A percentile compares a stretch with the other conserved stretches of the same genome.
Conservation (phyloP, 2,329 filamentous ascomycete genomes). For the Fusarium sp. region DNA sequence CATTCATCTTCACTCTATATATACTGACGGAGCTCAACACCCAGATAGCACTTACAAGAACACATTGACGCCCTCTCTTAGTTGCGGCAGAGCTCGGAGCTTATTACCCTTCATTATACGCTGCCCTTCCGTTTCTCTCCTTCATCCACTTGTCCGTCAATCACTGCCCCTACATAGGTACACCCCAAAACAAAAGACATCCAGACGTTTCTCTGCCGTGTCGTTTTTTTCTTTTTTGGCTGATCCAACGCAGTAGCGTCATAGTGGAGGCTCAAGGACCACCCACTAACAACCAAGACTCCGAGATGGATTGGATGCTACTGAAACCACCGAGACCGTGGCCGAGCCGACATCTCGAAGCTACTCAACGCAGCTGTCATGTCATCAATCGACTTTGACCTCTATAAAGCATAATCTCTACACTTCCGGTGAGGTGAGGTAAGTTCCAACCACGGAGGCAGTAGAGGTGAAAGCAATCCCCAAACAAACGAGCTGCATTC, state of each 20-base stretch:
- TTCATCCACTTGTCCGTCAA: constrained; percentile 4
- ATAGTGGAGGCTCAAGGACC: constrained; percentile 31
- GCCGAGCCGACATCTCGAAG: constrained; percentile 31
- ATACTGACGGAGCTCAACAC: background rate
- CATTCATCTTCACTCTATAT: background rate
- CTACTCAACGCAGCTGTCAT: constrained; percentile 17
- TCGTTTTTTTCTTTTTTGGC: background rate
- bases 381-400: constrained; percentile 3
- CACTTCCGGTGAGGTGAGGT: background rate
- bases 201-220: constrained; percentile 6
- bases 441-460: background rate
- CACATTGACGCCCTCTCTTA: background rate
- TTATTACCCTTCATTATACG: background rate
- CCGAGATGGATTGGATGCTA: constrained; percentile 1
- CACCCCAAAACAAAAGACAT: background rate
- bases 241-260: constrained; percentile 24
- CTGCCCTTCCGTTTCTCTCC: constrained; percentile 20
- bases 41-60: background rate
- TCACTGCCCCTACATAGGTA: background rate
- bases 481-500: background rate
- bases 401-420: background rate
- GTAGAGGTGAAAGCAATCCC: background rate
- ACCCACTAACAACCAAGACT: background rate
- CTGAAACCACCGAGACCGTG: constrained; percentile 32
- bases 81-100: constrained; percentile 18